phyloP scores from a whole-genome alignment of 257 asterid genomes.

The Prunella vulgaris region DNA sequence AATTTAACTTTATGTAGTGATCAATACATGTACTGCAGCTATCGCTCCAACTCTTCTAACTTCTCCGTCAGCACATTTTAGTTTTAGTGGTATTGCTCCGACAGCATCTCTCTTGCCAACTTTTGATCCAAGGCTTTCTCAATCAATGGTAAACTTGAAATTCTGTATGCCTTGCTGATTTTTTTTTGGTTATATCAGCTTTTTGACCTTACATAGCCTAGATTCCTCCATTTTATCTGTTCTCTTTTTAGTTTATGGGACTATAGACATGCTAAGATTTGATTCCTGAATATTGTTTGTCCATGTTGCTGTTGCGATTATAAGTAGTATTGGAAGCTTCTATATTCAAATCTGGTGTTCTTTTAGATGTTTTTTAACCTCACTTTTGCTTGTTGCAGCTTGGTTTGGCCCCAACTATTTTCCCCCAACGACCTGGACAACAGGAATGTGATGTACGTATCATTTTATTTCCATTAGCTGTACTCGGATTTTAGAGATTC shows the following conservation, averaged over 20 bases:
- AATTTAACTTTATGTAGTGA: slow-evolving; percentile 26
- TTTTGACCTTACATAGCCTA: slow-evolving; percentile 8
- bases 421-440: slow-evolving; percentile 93
- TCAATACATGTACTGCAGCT: slow-evolving; percentile 51
- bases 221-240: background rate
- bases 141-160: slow-evolving; percentile 51
- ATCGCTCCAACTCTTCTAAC: slow-evolving; percentile 49
- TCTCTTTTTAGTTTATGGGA: slow-evolving; percentile 11
- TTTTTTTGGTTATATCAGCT: background rate
- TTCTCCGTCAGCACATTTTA: slow-evolving; percentile 69
- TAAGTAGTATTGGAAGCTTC: background rate
- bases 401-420: slow-evolving; percentile 54
- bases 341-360: slow-evolving; percentile 10
- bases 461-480: slow-evolving; percentile 6
- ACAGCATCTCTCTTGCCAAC: slow-evolving; percentile 65
- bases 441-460: slow-evolving; percentile 84
- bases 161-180: slow-evolving; percentile 5
- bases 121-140: slow-evolving; percentile 66
- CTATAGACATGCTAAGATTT: background rate
- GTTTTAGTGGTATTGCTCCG: slow-evolving; percentile 65
- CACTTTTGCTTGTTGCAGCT: slow-evolving; percentile 55
- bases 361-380: slow-evolving; percentile 19
- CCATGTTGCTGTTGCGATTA: background rate
- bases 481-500: background rate
- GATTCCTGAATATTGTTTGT: slow-evolving; percentile 10